Percentiles rank a stretch among this genome's conserved stretches.
phyloP scores from a whole-genome alignment of 1,284 basidiomycete species.

The Cutaneotrichosporon daszewskae region DNA sequence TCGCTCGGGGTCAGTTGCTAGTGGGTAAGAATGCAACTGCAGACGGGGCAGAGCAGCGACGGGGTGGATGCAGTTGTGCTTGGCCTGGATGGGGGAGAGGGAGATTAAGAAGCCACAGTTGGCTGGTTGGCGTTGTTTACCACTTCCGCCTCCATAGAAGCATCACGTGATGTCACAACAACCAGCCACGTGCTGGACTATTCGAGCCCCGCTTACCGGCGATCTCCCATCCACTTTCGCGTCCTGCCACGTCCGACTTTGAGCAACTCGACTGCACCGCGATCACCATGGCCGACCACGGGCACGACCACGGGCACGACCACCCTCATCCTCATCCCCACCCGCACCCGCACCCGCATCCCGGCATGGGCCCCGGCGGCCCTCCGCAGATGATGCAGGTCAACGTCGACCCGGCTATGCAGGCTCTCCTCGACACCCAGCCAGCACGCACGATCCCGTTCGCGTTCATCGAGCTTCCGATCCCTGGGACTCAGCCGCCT shows the following conservation, averaged over 20 bases:
- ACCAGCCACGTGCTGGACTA: no score
- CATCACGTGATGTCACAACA: no score
- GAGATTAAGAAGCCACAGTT: no score
- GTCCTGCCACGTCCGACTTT: no score
- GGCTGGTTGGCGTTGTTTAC: no score
- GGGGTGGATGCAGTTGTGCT: slow-evolving; percentile 3
- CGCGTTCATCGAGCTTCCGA: slow-evolving; percentile 20
- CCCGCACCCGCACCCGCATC: slow-evolving; percentile 11
- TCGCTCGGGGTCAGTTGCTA: background rate
- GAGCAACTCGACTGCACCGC: no score
- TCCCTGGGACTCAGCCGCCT: slow-evolving; percentile 30
- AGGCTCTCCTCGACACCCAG: slow-evolving; percentile 38
- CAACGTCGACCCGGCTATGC: slow-evolving; percentile 35
- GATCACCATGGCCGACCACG: slow-evolving; percentile 11
- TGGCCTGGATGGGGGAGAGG: slow-evolving; percentile 5
- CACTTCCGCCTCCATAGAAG: no score
- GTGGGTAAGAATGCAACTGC: background rate
- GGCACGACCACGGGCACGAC: slow-evolving; percentile 13
- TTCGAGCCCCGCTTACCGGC: background rate
- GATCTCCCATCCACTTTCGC: background rate
- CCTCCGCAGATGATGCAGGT: slow-evolving; percentile 19
- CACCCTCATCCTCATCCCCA: slow-evolving; percentile 11
- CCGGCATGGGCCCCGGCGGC: slow-evolving; percentile 5
- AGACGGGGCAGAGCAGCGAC: background rate
- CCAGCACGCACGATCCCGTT: slow-evolving; percentile 34